phyloP scores from a whole-genome alignment of 108 stramenopile species.

The Epipyxis sp. region DNA sequence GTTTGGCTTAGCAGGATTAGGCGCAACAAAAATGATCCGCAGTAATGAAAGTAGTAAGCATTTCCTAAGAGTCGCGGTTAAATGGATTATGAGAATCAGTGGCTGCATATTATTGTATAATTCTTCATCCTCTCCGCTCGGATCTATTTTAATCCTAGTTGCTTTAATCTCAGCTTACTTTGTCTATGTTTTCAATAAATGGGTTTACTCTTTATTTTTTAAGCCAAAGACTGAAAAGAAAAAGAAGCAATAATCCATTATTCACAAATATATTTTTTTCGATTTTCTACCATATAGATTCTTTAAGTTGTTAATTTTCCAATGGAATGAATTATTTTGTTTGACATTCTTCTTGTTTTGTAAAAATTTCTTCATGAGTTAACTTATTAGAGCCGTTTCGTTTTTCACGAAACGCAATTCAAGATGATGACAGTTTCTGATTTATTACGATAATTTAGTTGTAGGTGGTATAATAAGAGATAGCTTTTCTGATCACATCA shows the following conservation, averaged over 20 bases:
- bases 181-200: too few relatives aligned
- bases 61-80: neutral
- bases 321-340: neutral
- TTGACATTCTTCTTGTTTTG: neutral
- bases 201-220: neutral
- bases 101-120: neutral
- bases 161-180: neutral
- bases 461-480: too few relatives aligned
- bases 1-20: neutral
- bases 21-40: neutral
- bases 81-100: neutral
- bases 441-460: neutral
- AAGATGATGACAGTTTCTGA: neutral
- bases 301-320: neutral
- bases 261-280: neutral
- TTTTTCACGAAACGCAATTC: neutral
- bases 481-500: too few relatives aligned
- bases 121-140: neutral
- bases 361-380: neutral
- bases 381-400: neutral
- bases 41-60: neutral
- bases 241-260: neutral
- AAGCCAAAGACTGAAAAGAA: neutral
- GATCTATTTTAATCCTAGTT: neutral
- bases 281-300: neutral